These are phyloP conservation scores for Botrytis paeoniae DNA, from an alignment of 2,329 filamentous ascomycete genomes.

Conservation along the genomic window DNA sequence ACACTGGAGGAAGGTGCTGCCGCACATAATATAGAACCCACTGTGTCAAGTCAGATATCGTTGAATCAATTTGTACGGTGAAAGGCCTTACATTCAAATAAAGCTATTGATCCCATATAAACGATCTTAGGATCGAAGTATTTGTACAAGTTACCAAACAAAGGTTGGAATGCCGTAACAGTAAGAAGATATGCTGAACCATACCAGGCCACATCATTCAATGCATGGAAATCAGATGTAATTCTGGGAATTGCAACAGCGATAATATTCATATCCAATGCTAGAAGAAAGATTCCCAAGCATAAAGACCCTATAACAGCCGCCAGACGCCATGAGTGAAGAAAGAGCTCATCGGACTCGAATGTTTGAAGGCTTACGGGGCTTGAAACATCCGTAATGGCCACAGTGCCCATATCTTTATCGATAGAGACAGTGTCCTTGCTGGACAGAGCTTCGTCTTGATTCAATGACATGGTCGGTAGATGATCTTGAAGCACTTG, in stretches of 20 bases:
- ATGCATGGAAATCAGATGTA: conserved; percentile 41
- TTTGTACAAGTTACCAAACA: conserved; percentile 26
- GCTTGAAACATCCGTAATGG: not conserved
- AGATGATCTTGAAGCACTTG: not conserved
- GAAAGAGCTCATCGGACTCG: not conserved
- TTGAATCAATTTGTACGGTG: no score
- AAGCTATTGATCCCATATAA: conserved; percentile 15
- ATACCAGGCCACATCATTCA: conserved; percentile 48
- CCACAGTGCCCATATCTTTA: not conserved
- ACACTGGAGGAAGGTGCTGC: conserved; percentile 43
- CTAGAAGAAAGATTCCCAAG: conserved; percentile 3
- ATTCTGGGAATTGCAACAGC: conserved; percentile 48
- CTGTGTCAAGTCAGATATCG: conserved; percentile 15
- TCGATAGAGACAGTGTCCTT: not conserved
- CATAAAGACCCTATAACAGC: conserved; percentile 11
- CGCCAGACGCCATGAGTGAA: conserved; percentile 7
- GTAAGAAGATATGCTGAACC: conserved; percentile 39
- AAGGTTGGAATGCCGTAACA: conserved; percentile 34
- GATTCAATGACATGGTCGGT: not conserved
- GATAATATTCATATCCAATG: conserved; percentile 11
- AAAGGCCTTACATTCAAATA: conserved; percentile 9
- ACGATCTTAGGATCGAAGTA: conserved; percentile 24
- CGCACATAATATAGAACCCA: conserved; percentile 48
- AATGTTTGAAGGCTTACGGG: not conserved
- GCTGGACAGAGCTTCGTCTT: not conserved